Base-by-base conservation (phyloP, 2,329 filamentous ascomycete species). In the Anisogramma anomala region DNA sequence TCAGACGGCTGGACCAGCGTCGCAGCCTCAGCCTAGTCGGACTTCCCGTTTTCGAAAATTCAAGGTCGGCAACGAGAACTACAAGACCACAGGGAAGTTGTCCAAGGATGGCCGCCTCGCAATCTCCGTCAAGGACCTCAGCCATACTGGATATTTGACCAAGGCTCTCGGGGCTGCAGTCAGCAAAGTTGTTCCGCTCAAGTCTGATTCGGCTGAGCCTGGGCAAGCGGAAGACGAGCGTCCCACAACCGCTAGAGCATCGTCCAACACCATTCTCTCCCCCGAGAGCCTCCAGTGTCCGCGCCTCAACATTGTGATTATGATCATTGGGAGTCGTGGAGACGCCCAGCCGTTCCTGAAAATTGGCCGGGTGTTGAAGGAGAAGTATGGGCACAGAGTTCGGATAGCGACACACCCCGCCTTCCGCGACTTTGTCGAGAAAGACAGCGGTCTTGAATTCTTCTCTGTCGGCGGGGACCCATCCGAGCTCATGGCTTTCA, bases 401-500 rank as follows among this genome's bases (percentile, higher is more conserved):
- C 71, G 84, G 13, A 79, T 89, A 36, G 84, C 84, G 1, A 88
- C 83, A 0, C 84, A 89, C 53, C 81, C 82, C 1, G 77, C 77
- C 0, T 89, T 89, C 57, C 77, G 77, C 35, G 74, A 84, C 0
- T 86, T 88, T 51, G 74, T 89, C 1, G 72, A 84, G 52, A 70
- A 79, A 36, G 80, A 86, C 47, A 77, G 69, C 0, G 80, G 77
- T 0, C 67, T 89, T 0, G 84, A 89, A 51, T 89, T 89, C 61
- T 89, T 88, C 59, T 80, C 75, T 2, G 74, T 88, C 2, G 84
- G 84, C 1, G 84, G 84, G 2, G 79, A 89, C 51, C 84, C 84
- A 2, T 76, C 79, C 0, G 82, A 88, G 58, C 65, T 91, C 1
- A 89, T 89, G 84, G 79, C 82, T 0, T 89, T 87, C 57, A 89